A percentile compares a stretch with the other conserved stretches of the same genome.
These are phyloP conservation scores for Russula compacta DNA, from an alignment of 768 basidiomycete genomes.

Conservation along the genomic window DNA sequence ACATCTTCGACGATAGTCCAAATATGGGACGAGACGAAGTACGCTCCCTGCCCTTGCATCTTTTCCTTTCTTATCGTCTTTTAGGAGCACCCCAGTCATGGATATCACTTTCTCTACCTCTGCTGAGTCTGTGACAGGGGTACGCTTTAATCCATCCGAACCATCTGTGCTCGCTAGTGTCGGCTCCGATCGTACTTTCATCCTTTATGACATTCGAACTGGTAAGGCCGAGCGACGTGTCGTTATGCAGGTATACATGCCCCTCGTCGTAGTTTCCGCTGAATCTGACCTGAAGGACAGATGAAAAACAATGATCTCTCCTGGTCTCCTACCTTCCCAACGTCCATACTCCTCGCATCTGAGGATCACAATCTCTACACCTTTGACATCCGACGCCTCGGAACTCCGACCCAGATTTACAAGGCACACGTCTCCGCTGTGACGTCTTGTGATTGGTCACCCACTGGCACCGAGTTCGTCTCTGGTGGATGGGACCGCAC, in stretches of 20 bases:
- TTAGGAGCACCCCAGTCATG: constrained; percentile 74
- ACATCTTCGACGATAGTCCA: constrained; percentile 91
- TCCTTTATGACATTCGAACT: constrained; percentile 91
- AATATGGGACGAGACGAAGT: constrained; percentile 98
- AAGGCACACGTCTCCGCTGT: constrained; percentile 96
- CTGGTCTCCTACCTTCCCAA: constrained; percentile 96
- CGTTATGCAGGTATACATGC: constrained; percentile 67
- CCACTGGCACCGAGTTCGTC: constrained; percentile 92
- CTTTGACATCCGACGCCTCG: constrained; percentile 84
- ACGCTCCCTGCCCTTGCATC: constrained; percentile 20
- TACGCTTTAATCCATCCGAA: constrained; percentile 92
- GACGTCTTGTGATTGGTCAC: constrained; percentile 96
- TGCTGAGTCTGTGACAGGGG: constrained; percentile 78
- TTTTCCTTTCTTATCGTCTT: not conserved
- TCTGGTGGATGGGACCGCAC: constrained; percentile 97
- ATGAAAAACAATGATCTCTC: constrained; percentile 85
- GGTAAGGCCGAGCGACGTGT: constrained; percentile 90
- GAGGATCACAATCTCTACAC: constrained; percentile 99
- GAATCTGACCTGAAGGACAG: constrained; percentile 27
- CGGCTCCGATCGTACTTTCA: constrained; percentile 92
- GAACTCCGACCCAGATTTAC: constrained; percentile 82
- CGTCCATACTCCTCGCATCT: constrained; percentile 84
- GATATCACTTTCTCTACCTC: constrained; percentile 82
- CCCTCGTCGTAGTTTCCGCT: not conserved
- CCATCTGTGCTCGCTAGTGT: constrained; percentile 90